A percentile compares a stretch with the other conserved stretches of the same genome.
phyloP scores from a whole-genome alignment of 1,139 yeast species.

The Pichia sp. region DNA sequence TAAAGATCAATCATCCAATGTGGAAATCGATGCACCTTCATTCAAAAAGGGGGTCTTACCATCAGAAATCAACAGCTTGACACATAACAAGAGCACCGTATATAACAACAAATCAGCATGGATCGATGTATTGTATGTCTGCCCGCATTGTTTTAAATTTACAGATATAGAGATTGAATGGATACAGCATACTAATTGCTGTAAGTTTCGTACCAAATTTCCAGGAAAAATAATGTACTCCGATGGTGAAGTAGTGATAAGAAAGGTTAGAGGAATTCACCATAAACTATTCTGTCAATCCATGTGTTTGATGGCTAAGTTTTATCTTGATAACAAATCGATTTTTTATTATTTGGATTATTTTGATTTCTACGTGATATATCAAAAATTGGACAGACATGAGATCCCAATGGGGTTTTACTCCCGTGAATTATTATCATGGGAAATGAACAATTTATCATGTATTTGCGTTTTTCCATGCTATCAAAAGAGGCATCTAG shows the following conservation, averaged over 20 bases:
- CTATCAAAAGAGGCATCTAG: constrained; percentile 70
- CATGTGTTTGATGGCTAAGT: constrained; percentile 73
- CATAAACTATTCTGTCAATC: constrained; percentile 71
- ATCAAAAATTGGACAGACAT: constrained; percentile 35
- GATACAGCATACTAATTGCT: constrained; percentile 23
- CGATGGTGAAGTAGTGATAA: constrained; percentile 45
- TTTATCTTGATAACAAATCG: constrained; percentile 87
- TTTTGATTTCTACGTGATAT: constrained; percentile 73
- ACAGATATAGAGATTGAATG: constrained; percentile 32
- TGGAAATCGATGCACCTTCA: no score
- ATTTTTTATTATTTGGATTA: constrained; percentile 71
- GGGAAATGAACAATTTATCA: constrained; percentile 82
- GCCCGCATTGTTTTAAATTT: constrained; percentile 81
- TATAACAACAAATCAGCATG: constrained; percentile 26
- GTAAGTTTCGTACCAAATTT: constrained; percentile 35
- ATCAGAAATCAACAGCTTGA: no score
- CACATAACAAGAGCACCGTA: neutral
- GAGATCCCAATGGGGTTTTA: constrained; percentile 77
- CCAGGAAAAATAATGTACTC: constrained; percentile 69
- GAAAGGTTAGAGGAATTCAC: constrained; percentile 57
- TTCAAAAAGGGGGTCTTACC: no score
- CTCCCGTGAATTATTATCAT: constrained; percentile 77
- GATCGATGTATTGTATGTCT: constrained; percentile 59
- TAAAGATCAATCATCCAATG: neutral
- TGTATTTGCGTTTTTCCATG: constrained; percentile 92